Percentiles rank a stretch among this genome's conserved stretches.
phyloP scores from a whole-genome alignment of 75 land plant genomes.

The Selaginella moellendorffii region DNA sequence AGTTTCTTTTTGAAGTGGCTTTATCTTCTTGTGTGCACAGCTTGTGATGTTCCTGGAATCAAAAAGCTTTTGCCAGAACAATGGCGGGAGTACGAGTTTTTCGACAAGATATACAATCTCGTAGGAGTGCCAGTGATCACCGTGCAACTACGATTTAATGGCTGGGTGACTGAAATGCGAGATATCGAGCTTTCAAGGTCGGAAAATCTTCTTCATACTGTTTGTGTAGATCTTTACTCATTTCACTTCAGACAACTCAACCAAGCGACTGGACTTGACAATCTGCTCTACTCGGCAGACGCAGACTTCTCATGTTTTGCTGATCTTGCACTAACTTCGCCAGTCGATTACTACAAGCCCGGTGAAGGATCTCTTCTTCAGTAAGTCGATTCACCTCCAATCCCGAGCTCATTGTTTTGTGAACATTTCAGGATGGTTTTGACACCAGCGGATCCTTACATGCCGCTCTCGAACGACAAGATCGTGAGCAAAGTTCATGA shows the following conservation, averaged over 20 bases:
- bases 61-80: constrained; percentile 62
- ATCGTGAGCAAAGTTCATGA: constrained; percentile 60
- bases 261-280: constrained; percentile 76
- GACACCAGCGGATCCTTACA: constrained; percentile 97
- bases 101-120: constrained; percentile 77
- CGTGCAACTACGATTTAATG: constrained; percentile 91
- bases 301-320: constrained; percentile 99
- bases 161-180: constrained; percentile 91
- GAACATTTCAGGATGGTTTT: constrained; percentile 54
- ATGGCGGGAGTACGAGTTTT: constrained; percentile 73
- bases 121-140: constrained; percentile 98
- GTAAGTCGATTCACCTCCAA: constrained; percentile 27
- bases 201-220: not conserved
- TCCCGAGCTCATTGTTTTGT: not conserved
- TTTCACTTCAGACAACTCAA: constrained; percentile 41
- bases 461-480: constrained; percentile 82
- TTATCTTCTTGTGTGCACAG: constrained; percentile 28
- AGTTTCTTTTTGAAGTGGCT: not conserved
- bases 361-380: constrained; percentile 91
- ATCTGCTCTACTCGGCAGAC: constrained; percentile 92
- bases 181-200: constrained; percentile 88
- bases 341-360: constrained; percentile 81
- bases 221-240: not conserved
- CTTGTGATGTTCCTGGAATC: constrained; percentile 98
- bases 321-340: constrained; percentile 94